Evolutionary conservation across 2,329 filamentous ascomycete genomes (phyloP).

Genomic region (Emergomyces orientalis): DNA sequence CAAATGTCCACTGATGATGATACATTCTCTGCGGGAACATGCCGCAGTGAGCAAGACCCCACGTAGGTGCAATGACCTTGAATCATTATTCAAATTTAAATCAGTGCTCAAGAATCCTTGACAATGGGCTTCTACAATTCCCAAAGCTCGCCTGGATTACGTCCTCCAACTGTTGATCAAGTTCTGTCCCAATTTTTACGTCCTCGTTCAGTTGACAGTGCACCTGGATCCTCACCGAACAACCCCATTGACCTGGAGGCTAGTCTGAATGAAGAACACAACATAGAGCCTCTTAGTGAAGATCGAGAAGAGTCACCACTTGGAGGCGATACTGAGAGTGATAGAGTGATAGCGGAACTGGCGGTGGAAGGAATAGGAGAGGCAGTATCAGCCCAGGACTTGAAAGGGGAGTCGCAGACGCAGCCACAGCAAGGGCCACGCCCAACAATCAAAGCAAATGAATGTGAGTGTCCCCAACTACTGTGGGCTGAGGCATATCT

Average conservation of each 20-base stretch:
- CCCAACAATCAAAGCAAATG: not conserved
- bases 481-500: not conserved
- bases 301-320: not conserved
- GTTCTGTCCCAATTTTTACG: not conserved
- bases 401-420: not conserved
- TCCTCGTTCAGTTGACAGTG: not conserved
- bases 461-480: slow-evolving; percentile 1
- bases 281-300: not conserved
- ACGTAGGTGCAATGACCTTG: not conserved
- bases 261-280: not conserved
- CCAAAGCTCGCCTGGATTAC: not conserved
- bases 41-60: not conserved
- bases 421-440: not conserved
- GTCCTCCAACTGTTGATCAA: not conserved
- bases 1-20: slow-evolving; percentile 3
- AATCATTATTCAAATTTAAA: not conserved
- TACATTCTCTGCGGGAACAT: not conserved
- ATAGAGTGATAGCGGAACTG: slow-evolving; percentile 1
- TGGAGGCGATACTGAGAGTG: not conserved
- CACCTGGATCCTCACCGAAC: not conserved
- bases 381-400: not conserved
- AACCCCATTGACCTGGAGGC: slow-evolving; percentile 5
- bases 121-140: not conserved
- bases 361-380: not conserved
- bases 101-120: slow-evolving; percentile 1